Conservation (phyloP, 176 grass and related monocot species). For the Oropetium thomaeum region DNA sequence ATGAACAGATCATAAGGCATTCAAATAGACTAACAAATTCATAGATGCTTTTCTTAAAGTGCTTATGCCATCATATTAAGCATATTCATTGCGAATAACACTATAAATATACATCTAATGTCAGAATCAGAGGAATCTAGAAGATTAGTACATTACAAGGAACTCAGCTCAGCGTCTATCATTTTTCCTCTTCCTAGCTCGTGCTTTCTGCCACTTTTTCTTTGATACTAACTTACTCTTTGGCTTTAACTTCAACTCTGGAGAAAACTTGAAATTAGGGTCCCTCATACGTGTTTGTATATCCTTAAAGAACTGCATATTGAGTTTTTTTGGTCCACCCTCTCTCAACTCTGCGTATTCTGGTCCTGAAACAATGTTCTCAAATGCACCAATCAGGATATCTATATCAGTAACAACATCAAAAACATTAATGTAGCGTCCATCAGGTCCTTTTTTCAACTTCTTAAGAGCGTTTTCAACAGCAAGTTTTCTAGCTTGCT, state of each 20-base stretch:
- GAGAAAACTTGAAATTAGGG: slow-evolving; percentile 84
- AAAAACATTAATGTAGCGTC: slow-evolving; percentile 75
- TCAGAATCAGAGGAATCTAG: slow-evolving; percentile 28
- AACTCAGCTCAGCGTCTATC: slow-evolving; percentile 59
- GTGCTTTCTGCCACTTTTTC: slow-evolving; percentile 97
- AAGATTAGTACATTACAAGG: slow-evolving; percentile 24
- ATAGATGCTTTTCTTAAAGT: slow-evolving; percentile 8
- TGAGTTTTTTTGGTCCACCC: slow-evolving; percentile 90
- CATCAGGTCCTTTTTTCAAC: slow-evolving; percentile 88
- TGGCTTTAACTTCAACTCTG: slow-evolving; percentile 89
- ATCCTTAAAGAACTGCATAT: slow-evolving; percentile 94
- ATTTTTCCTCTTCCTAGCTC: slow-evolving; percentile 83
- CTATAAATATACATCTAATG: slow-evolving; percentile 15
- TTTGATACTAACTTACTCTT: slow-evolving; percentile 78
- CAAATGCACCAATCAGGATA: slow-evolving; percentile 95
- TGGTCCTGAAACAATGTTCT: slow-evolving; percentile 90
- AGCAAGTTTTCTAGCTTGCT: slow-evolving; percentile 88
- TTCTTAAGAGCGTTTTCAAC: slow-evolving; percentile 98
- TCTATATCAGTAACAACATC: slow-evolving; percentile 93
- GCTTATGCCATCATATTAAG: slow-evolving; percentile 5
- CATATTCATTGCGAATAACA: slow-evolving; percentile 11
- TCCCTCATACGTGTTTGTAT: slow-evolving; percentile 90
- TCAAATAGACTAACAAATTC: background rate
- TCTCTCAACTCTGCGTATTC: slow-evolving; percentile 78
- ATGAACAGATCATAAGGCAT: slow-evolving; percentile 6